Conservation (phyloP, 257 asterid genomes). For the Solanum arcanum region DNA sequence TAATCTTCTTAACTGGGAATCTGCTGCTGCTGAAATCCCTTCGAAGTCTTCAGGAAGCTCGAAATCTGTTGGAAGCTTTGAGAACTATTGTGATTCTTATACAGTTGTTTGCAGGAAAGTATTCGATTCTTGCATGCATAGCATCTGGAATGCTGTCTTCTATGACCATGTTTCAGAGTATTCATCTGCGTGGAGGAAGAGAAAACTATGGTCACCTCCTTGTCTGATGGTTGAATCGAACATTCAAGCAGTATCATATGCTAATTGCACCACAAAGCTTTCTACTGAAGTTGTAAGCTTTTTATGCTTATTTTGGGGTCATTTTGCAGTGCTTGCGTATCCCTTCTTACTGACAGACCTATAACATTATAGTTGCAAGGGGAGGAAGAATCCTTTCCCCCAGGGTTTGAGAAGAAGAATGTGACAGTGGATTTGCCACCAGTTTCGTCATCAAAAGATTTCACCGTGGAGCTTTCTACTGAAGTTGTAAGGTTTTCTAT, state of each 20-base stretch:
- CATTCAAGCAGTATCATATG: slow-evolving; percentile 6
- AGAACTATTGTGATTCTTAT: slow-evolving; percentile 56
- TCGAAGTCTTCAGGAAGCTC: slow-evolving; percentile 21
- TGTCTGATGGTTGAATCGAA: slow-evolving; percentile 14
- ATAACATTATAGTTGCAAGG: slow-evolving; percentile 35
- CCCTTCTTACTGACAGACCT: slow-evolving; percentile 9
- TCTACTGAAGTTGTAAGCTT: slow-evolving; percentile 41
- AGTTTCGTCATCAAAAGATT: slow-evolving; percentile 11
- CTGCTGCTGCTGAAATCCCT: slow-evolving; percentile 11
- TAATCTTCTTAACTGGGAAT: slow-evolving; percentile 12
- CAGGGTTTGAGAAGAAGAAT: slow-evolving; percentile 48
- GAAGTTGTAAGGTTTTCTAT: slow-evolving; percentile 33
- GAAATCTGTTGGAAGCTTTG: slow-evolving; percentile 68
- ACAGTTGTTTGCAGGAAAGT: slow-evolving; percentile 37
- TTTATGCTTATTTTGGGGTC: slow-evolving; percentile 6
- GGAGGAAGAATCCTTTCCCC: slow-evolving; percentile 42
- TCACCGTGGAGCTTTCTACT: slow-evolving; percentile 19
- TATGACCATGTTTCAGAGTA: slow-evolving; percentile 55
- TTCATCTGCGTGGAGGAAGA: slow-evolving; percentile 74
- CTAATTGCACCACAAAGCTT: slow-evolving; percentile 19
- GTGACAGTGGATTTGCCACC: slow-evolving; percentile 11
- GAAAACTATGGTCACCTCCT: slow-evolving; percentile 49
- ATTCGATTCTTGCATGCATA: slow-evolving; percentile 54
- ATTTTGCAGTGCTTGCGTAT: slow-evolving; percentile 5
- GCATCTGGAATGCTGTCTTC: slow-evolving; percentile 71